These are phyloP conservation scores for Strigomonas galati DNA, from an alignment of 208 protist species.

Conservation along the genomic window DNA sequence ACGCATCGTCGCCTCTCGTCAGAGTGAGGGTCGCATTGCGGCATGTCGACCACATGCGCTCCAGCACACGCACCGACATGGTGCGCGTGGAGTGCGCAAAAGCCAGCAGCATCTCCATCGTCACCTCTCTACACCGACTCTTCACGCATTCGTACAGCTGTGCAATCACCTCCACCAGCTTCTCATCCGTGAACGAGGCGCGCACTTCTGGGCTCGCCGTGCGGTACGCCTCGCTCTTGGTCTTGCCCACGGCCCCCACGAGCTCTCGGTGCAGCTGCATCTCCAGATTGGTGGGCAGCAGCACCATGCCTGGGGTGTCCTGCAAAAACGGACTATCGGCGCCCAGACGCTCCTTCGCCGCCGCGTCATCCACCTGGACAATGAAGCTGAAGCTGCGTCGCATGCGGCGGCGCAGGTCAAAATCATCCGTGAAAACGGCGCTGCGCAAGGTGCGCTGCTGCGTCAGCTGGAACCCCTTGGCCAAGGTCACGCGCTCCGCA, in stretches of 20 bases:
- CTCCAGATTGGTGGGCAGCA: slow-evolving; percentile 25
- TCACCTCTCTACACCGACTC: slow-evolving; percentile 13
- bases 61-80: neutral
- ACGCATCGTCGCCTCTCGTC: slow-evolving; percentile 22
- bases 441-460: slow-evolving; percentile 26
- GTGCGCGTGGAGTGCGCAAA: slow-evolving; percentile 27
- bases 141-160: slow-evolving; percentile 18
- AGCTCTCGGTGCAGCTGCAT: slow-evolving; percentile 37
- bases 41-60: neutral
- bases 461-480: slow-evolving; percentile 23
- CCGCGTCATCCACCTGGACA: slow-evolving; percentile 35
- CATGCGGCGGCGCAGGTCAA: slow-evolving; percentile 54
- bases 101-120: slow-evolving; percentile 39
- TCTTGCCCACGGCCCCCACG: slow-evolving; percentile 18
- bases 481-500: slow-evolving; percentile 51
- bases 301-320: slow-evolving; percentile 24
- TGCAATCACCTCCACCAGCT: slow-evolving; percentile 26
- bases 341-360: slow-evolving; percentile 30
- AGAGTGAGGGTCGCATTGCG: slow-evolving; percentile 3
- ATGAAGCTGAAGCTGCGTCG: slow-evolving; percentile 55
- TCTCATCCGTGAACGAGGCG: slow-evolving; percentile 12
- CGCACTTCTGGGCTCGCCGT: slow-evolving; percentile 4
- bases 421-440: slow-evolving; percentile 35
- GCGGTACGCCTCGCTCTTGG: slow-evolving; percentile 8
- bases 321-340: slow-evolving; percentile 41